A percentile compares a stretch with the other conserved stretches of the same genome.
Evolutionary conservation across 2,329 filamentous ascomycete species (phyloP).

Genomic region (Helotiales sp.): DNA sequence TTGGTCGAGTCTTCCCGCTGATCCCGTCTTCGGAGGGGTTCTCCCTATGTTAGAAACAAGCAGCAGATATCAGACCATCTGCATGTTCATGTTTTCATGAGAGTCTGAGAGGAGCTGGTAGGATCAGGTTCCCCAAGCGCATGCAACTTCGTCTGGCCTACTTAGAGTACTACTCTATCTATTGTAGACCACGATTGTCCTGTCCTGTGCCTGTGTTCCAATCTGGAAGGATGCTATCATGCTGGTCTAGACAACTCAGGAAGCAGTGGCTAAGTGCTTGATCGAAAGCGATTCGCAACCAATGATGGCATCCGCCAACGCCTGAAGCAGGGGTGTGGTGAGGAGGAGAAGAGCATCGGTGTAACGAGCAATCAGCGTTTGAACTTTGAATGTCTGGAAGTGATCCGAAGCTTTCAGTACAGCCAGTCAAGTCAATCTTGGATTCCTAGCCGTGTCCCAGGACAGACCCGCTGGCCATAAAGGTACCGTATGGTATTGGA

Average conservation of each 20-base stretch:
- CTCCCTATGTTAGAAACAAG: constrained; percentile 25
- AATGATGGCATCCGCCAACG: constrained; percentile 40
- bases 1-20: constrained; percentile 28
- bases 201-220: constrained; percentile 25
- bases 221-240: background rate
- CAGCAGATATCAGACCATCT: constrained; percentile 22
- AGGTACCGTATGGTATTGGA: constrained; percentile 22
- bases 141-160: constrained; percentile 28
- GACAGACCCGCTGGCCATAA: constrained; percentile 9
- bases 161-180: too few species aligned
- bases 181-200: too few species aligned
- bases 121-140: constrained; percentile 30
- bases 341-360: constrained; percentile 34
- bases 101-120: constrained; percentile 18
- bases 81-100: constrained; percentile 14
- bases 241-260: constrained; percentile 37
- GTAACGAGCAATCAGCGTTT: constrained; percentile 26
- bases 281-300: constrained; percentile 35
- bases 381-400: constrained; percentile 31
- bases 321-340: constrained; percentile 33
- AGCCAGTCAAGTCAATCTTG: constrained; percentile 5
- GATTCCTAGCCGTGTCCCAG: background rate
- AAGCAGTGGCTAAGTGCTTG: constrained; percentile 42
- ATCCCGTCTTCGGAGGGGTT: constrained; percentile 34
- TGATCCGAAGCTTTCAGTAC: constrained; percentile 16